Evolutionary conservation across 208 protist species (phyloP).

Genomic region (Acanthamoeba royreba): DNA sequence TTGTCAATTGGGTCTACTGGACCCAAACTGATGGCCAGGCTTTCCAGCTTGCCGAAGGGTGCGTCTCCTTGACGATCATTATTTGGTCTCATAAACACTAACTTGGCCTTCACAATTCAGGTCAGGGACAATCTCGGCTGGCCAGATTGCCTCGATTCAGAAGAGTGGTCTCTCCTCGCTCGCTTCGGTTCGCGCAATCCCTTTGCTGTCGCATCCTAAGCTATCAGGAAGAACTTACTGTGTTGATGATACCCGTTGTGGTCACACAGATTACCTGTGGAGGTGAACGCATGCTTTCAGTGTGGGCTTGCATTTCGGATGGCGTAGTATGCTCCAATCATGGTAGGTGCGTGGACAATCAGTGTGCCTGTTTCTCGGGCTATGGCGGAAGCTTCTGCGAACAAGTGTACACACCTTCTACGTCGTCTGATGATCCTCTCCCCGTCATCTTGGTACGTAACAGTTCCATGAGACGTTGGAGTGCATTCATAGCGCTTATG

Average conservation of each 20-base stretch:
- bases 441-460: neutral
- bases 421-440: neutral
- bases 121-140: neutral
- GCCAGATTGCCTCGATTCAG: neutral
- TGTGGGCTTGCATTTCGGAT: constrained; percentile 4
- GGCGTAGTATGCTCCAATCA: neutral
- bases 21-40: constrained; percentile 10
- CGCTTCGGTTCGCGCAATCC: neutral
- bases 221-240: neutral
- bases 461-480: neutral
- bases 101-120: neutral
- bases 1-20: constrained; percentile 32
- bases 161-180: neutral
- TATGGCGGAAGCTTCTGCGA: neutral
- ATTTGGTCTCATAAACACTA: neutral
- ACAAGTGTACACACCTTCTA: neutral
- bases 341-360: neutral
- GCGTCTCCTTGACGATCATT: no score
- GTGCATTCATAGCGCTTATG: neutral
- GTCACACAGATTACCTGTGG: constrained; percentile 7
- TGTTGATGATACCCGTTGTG: neutral
- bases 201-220: neutral
- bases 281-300: neutral
- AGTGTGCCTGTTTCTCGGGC: constrained; percentile 5
- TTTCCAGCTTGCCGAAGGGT: constrained; percentile 19